These are phyloP conservation scores for Yamadazyma epiphylla DNA, from an alignment of 1,139 yeast genomes.

Conservation along the genomic window DNA sequence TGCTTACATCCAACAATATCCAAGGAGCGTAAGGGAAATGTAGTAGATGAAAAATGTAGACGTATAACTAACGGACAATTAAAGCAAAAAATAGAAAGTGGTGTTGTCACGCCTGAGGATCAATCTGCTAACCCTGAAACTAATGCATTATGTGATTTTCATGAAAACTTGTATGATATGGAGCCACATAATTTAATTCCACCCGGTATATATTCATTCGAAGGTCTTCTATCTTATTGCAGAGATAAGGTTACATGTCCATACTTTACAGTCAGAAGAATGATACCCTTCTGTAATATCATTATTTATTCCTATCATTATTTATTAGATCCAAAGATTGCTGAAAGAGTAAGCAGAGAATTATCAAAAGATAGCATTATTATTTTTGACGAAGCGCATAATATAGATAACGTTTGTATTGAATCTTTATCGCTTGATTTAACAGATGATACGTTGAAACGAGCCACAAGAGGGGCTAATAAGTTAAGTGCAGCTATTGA, in stretches of 20 bases:
- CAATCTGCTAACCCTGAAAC: slow-evolving; percentile 38
- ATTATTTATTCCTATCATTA: slow-evolving; percentile 96
- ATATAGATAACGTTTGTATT: slow-evolving; percentile 96
- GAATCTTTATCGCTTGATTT: slow-evolving; percentile 87
- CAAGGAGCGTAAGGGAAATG: slow-evolving; percentile 84
- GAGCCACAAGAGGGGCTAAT: slow-evolving; percentile 66
- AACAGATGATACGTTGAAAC: slow-evolving; percentile 43
- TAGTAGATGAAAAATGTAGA: slow-evolving; percentile 95
- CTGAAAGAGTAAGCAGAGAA: slow-evolving; percentile 90
- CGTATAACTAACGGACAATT: slow-evolving; percentile 90
- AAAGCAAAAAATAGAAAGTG: slow-evolving; percentile 57
- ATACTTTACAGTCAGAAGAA: slow-evolving; percentile 93
- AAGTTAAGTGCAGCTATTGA: slow-evolving; percentile 72
- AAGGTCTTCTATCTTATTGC: slow-evolving; percentile 72
- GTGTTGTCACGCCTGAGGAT: slow-evolving; percentile 52
- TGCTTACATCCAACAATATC: slow-evolving; percentile 88
- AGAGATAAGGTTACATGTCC: slow-evolving; percentile 84
- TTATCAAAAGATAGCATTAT: slow-evolving; percentile 89
- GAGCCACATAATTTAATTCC: slow-evolving; percentile 91
- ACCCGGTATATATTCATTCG: slow-evolving; percentile 92
- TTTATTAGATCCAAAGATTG: slow-evolving; percentile 92
- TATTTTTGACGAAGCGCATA: slow-evolving; percentile 97
- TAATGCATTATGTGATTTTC: slow-evolving; percentile 61
- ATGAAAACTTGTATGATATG: slow-evolving; percentile 79
- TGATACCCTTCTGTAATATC: slow-evolving; percentile 93